Evolutionary conservation across 2,329 filamentous ascomycete species (phyloP).

Genomic region (Penicillium sp.): DNA sequence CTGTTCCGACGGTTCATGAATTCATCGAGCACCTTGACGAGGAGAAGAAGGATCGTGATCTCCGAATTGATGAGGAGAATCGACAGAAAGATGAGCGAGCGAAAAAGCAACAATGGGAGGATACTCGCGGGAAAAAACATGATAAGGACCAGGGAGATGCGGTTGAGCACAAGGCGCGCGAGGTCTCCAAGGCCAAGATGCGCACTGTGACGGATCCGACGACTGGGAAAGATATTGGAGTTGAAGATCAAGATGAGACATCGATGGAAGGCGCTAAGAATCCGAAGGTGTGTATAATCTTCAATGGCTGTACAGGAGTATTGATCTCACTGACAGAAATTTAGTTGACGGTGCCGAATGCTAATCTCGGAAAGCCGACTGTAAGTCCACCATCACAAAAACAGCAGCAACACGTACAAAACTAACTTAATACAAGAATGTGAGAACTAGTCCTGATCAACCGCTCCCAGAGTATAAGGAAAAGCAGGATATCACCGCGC

Average conservation of each 20-base stretch:
- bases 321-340: background rate
- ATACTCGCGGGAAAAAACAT: constrained; percentile 27
- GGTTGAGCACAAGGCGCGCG: constrained; percentile 50
- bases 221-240: constrained; percentile 80
- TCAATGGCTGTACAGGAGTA: no score
- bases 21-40: constrained; percentile 76
- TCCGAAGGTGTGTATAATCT: constrained; percentile 57
- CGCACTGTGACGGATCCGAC: constrained; percentile 79
- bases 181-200: constrained; percentile 46
- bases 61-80: constrained; percentile 62
- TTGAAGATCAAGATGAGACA: constrained; percentile 74
- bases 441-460: constrained; percentile 70
- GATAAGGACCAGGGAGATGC: constrained; percentile 46
- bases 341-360: constrained; percentile 81
- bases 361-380: constrained; percentile 75
- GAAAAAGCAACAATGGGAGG: background rate
- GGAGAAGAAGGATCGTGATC: constrained; percentile 75
- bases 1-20: constrained; percentile 82
- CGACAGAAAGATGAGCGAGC: constrained; percentile 18
- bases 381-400: constrained; percentile 36
- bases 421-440: constrained; percentile 44
- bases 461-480: constrained; percentile 76
- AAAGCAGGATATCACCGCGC: constrained; percentile 85
- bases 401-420: background rate
- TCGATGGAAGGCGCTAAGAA: constrained; percentile 70